Evolutionary conservation across 202 grass and related monocot species (phyloP), one percentile per base, ranked within the genome.

Genomic region (Dendrocalamus latiflorus): DNA sequence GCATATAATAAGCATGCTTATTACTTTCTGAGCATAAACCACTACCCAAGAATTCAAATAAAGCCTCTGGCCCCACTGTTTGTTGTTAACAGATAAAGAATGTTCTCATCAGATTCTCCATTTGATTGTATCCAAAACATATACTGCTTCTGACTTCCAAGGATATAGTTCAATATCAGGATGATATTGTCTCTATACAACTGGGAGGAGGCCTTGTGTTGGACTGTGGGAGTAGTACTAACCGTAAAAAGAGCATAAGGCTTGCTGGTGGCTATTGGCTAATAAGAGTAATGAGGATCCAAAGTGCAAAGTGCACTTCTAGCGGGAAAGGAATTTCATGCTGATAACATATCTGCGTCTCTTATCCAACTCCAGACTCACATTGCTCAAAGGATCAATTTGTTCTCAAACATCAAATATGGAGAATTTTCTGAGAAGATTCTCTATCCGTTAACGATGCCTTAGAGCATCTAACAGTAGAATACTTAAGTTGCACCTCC

Each of bases 91-190:
- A 79, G 84, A 80, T 90, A 90, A 74, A 90, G 88, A 90, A 90
- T 90, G 65, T 87, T 75, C 88, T 80, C 88, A 87, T 90, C 56
- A 90, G 75, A 90, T 90, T 90, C 84, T 87, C 88, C 84, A 64
- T 65, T 87, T 87, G 88, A 84, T 21, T 87, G 53, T 57, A 64
- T 83, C 37, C 45, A 70, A 65, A 65, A 79, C 80, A 90, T 75
- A 68, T 56, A 28, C 17, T 14, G 22, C 33, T 47, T 80, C 72
- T 71, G n/a, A 28, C 78, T 80, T 80, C 11, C 11, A 17, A 81
- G 53, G 16, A 38, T 79, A 43, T 74, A 79, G 50, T 37, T 60
- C 37, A 36, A 63, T 62, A 65, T 60, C 26, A 37, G 24, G 14
- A 37, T 18, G 54, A 34, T 8, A 61, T 60, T 12, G 24, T 22